These are phyloP conservation scores for Boletus huronensis DNA, from an alignment of 768 basidiomycete genomes.

Conservation along the genomic window DNA sequence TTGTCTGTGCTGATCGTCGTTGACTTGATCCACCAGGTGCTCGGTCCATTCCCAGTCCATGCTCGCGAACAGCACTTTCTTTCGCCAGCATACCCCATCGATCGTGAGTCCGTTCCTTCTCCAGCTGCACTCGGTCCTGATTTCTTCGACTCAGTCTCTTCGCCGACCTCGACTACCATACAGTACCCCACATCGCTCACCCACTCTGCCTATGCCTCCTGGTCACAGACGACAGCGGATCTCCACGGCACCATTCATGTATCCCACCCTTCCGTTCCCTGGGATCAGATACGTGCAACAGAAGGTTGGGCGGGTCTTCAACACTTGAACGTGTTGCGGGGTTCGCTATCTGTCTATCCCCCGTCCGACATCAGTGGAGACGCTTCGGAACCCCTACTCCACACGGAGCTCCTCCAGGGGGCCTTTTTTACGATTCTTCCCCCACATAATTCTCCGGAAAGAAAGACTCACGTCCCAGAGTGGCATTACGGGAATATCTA, in stretches of 20 bases:
- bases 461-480: conserved; percentile 32
- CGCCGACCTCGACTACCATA: conserved; percentile 7
- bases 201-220: conserved; percentile 44
- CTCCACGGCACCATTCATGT: conserved; percentile 50
- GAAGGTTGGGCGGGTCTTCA: conserved; percentile 89
- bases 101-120: conserved; percentile 43
- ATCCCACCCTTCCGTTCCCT: conserved; percentile 65
- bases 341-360: conserved; percentile 57
- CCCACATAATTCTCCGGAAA: conserved; percentile 27
- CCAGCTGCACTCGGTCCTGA: background rate
- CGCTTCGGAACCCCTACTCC: conserved; percentile 42
- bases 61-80: conserved; percentile 81
- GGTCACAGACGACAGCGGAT: conserved; percentile 46
- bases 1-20: background rate
- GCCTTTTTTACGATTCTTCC: conserved; percentile 75
- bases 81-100: conserved; percentile 71
- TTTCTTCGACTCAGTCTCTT: conserved; percentile 7
- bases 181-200: conserved; percentile 58
- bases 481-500: conserved; percentile 94
- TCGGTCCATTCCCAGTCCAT: conserved; percentile 82
- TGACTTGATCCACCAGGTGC: conserved; percentile 43
- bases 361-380: conserved; percentile 24
- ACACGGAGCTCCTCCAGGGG: conserved; percentile 62
- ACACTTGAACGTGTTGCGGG: conserved; percentile 68
- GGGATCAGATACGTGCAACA: conserved; percentile 62